Evolutionary conservation across 2,329 filamentous ascomycete genomes (phyloP), one percentile per base, ranked within the genome.

Genomic region (Verticillium tricorpus): DNA sequence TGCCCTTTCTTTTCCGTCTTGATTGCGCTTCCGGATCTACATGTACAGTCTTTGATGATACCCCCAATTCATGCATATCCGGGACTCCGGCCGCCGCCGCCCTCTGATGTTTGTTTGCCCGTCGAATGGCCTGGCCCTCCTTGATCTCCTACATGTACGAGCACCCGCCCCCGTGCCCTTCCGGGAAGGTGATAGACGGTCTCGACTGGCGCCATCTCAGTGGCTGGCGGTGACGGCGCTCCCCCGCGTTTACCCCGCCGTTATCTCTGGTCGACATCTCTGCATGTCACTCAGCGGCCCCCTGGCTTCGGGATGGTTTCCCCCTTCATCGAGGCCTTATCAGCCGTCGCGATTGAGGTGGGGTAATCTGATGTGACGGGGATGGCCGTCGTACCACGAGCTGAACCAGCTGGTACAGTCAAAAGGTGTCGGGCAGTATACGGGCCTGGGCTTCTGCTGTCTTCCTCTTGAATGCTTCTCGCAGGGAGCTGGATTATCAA

Each of bases 241-340:
- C 39, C 56, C 54, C 56, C 56, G 56, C 56, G 56, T 50, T 25
- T 56, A 61, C 60, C 60, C 55, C 60, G 54, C 60, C 55, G 54
- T 56, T 52, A 59, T 59, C 58, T 58, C 35, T 56, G 32, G 28
- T 19, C 31, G 25, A n/a, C n/a, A 4, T 50, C 6, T 22, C 40
- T 50, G 40, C 40, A 50, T 50, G 39, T 45, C 39, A 19, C 39
- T 45, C 39, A 19, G 15, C 39, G 19, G 3, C 56, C 56, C 39
- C 37, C 57, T 32, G 56, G 40, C 25, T 28, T 45, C 35, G 40
- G 35, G 37, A 14, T 58, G 37, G 25, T 34, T 22, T 57, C 40
- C 55, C 12, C 55, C 55, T 57, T 25, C 31, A n/a, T 50, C 37
- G 37, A 58, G 37, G 14, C 17, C 57, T 58, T 58, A 58, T 58